Base-by-base conservation (phyloP, 164 flowering plant species). In the Cinnamomum micranthum region DNA sequence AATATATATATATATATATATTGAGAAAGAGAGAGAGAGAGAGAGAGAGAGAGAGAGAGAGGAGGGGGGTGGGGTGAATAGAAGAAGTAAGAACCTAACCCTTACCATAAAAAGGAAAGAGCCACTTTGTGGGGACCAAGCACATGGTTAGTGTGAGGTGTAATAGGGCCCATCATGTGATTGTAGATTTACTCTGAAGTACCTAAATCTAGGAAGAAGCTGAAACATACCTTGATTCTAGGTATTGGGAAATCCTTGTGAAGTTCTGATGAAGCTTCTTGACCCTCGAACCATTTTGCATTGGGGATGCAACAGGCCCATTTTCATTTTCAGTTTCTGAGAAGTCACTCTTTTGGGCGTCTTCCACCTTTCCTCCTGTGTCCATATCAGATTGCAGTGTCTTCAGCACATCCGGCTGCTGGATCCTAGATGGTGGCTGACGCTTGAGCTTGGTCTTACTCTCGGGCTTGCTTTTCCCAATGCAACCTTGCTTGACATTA, bases 401-500 rank as follows among this genome's bases (percentile, higher is more conserved):
- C 31, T 70, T 50, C 12, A 83, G 74, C 9, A 27, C 73, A 41
- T 85, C 89, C 23, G 80, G 63, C 75, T 81, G 86, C 67, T 84
- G 88, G 6, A 75, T 76, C 77, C 81, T 87, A 71, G 73, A 68
- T 60, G 90, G 83, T 20, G 71, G 33, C 74, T 84, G 92, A 50
- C 80, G 80, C 79, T 85, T 89, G 41, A 81, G 72, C 81, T 84
- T 89, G 31, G 83, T 66, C 82, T 87, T 91, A 28, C 35, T 80
- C 65, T 89, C 89, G 20, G 70, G 68, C 81, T 87, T 88, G 81
- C 79, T 79, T 80, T 91, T 92, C 76, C 88, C 84, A 69, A 88
- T 84, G n/a, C 90, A 87, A 51, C 91, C 92, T 74, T 87, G 91
- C 71, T 86, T 88, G 68, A 86, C 79, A 79, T 82, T 87, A 17